Conservation (phyloP, 805 yeast genomes). For the Deakozyma indianensis region DNA sequence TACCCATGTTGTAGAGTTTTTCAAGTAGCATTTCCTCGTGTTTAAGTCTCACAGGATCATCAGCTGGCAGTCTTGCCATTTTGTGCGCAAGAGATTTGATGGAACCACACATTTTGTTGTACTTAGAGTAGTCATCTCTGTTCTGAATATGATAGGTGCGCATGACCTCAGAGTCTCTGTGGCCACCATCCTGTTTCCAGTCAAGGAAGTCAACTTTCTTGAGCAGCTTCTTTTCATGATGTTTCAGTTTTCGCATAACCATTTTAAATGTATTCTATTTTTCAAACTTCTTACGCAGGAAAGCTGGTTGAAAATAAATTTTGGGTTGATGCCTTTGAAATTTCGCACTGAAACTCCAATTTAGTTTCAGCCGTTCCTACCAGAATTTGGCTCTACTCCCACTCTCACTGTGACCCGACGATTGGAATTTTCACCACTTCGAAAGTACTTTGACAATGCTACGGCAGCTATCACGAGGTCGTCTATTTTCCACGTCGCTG, state of each 20-base stretch:
- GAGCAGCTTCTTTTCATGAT: slow-evolving; percentile 88
- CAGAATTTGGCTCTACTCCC: too few relatives aligned
- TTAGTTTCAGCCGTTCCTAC: too few relatives aligned
- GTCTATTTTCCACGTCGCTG: not conserved
- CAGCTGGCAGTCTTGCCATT: slow-evolving; percentile 69
- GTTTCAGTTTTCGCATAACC: slow-evolving; percentile 72
- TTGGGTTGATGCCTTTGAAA: too few relatives aligned
- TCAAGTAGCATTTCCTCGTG: slow-evolving; percentile 83
- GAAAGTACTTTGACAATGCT: not conserved
- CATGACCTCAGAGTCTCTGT: slow-evolving; percentile 94
- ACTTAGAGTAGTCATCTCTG: slow-evolving; percentile 90
- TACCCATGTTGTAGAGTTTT: slow-evolving; percentile 78
- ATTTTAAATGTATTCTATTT: slow-evolving; percentile 25
- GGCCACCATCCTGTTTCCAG: slow-evolving; percentile 95
- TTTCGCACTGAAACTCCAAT: too few relatives aligned
- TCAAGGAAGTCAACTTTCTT: slow-evolving; percentile 93
- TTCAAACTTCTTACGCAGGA: too few relatives aligned
- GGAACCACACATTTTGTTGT: slow-evolving; percentile 86
- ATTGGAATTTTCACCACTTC: too few relatives aligned
- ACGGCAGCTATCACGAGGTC: not conserved
- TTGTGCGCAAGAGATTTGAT: slow-evolving; percentile 78
- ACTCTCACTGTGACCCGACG: too few relatives aligned
- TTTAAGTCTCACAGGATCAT: slow-evolving; percentile 73
- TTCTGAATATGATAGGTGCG: slow-evolving; percentile 85
- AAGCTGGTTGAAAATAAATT: too few relatives aligned